phyloP scores from a whole-genome alignment of 1,139 yeast species.

The Blastobotrys ciferrii region DNA sequence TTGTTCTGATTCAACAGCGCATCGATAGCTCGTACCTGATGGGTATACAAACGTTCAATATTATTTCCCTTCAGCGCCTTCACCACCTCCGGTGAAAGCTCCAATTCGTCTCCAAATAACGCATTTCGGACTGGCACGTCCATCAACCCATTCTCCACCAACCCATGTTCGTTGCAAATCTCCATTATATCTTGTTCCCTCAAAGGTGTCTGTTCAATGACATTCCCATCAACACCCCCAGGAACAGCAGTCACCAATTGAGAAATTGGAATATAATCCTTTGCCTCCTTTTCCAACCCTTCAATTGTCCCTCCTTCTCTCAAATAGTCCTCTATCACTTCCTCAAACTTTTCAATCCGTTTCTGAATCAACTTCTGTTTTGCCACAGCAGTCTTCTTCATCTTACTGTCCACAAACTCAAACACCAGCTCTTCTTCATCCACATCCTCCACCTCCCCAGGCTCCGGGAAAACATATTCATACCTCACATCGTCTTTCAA shows the following conservation, averaged over 20 bases:
- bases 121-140: conserved; percentile 48
- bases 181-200: conserved; percentile 44
- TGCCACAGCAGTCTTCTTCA: conserved; percentile 46
- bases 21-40: conserved; percentile 76
- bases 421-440: conserved; percentile 52
- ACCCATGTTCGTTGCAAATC: conserved; percentile 54
- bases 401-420: conserved; percentile 72
- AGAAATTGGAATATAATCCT: conserved; percentile 45
- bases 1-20: conserved; percentile 47
- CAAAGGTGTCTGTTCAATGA: conserved; percentile 45
- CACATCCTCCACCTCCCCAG: conserved; percentile 34
- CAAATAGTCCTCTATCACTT: conserved; percentile 43
- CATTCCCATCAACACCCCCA: conserved; percentile 4
- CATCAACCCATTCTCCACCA: conserved; percentile 46
- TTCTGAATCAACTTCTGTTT: conserved; percentile 60
- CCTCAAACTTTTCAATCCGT: conserved; percentile 54
- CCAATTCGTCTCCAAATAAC: conserved; percentile 41
- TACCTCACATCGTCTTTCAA: conserved; percentile 11
- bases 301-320: conserved; percentile 40
- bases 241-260: conserved; percentile 17
- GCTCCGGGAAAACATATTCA: conserved; percentile 1
- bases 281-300: conserved; percentile 40
- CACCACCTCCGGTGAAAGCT: conserved; percentile 46
- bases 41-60: conserved; percentile 60
- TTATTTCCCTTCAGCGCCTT: conserved; percentile 49